Evolutionary conservation across 164 flowering plant species (phyloP).

Genomic region (Stephania yunnanensis): DNA sequence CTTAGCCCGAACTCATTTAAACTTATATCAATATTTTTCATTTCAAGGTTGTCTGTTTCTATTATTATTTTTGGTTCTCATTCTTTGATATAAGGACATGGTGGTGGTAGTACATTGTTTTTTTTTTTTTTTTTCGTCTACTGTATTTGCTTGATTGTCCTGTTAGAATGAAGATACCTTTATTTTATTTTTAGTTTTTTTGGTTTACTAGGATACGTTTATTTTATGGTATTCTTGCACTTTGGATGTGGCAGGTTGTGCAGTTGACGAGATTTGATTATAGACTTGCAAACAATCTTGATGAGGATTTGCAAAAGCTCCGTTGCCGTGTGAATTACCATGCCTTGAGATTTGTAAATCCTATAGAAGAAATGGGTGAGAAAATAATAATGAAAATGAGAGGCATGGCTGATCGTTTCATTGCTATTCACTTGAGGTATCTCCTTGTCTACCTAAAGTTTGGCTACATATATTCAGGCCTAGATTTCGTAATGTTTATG

Average conservation of each 20-base stretch:
- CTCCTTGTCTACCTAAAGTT: not conserved
- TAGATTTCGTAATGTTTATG: too few species aligned
- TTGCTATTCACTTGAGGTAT: slow-evolving; percentile 92
- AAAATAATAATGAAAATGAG: slow-evolving; percentile 61
- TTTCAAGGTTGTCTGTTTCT: not conserved
- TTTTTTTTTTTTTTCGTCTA: not conserved
- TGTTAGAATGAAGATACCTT: not conserved
- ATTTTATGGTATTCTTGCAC: not conserved
- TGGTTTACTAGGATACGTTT: not conserved
- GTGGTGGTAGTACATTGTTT: not conserved
- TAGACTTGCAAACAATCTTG: slow-evolving; percentile 76
- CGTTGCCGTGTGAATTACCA: slow-evolving; percentile 94
- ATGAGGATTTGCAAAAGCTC: slow-evolving; percentile 75
- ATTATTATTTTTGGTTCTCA: not conserved
- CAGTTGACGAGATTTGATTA: slow-evolving; percentile 95
- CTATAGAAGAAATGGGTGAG: slow-evolving; percentile 68
- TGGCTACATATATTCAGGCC: too few species aligned
- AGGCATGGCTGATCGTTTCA: slow-evolving; percentile 61
- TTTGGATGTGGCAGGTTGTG: slow-evolving; percentile 59
- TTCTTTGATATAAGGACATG: not conserved
- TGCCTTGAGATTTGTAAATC: slow-evolving; percentile 78
- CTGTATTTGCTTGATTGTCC: slow-evolving; percentile 5
- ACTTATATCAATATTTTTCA: not conserved
- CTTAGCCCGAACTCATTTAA: not conserved
- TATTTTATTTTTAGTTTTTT: too few species aligned